Evolutionary conservation across 2,329 filamentous ascomycete genomes (phyloP).

Genomic region (Trichoderma polysporum): DNA sequence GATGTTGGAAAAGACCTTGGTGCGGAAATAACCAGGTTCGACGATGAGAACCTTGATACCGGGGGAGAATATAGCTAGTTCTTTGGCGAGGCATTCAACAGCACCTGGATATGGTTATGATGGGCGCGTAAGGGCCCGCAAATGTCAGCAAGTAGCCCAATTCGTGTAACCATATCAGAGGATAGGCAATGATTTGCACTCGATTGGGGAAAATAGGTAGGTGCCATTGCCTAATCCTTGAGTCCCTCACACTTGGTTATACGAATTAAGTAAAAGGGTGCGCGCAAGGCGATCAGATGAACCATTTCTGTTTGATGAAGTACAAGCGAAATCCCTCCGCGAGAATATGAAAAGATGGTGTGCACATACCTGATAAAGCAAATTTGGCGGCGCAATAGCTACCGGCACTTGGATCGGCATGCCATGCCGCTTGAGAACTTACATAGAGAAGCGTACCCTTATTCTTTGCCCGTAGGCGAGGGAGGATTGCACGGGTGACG

Average conservation of each 20-base stretch:
- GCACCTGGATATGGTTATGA: constrained; percentile 22
- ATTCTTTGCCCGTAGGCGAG: constrained; percentile 32
- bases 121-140: background rate
- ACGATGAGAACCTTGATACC: constrained; percentile 39
- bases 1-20: constrained; percentile 39
- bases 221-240: background rate
- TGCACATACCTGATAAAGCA: constrained; percentile 32
- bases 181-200: background rate
- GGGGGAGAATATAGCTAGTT: constrained; percentile 26
- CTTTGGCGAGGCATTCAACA: constrained; percentile 30
- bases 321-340: background rate
- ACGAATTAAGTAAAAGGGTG: background rate
- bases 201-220: background rate
- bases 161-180: background rate
- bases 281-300: background rate
- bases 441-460: constrained; percentile 36
- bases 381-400: constrained; percentile 36
- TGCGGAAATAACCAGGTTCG: constrained; percentile 43
- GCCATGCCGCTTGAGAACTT: constrained; percentile 38
- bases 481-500: constrained; percentile 37
- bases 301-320: background rate
- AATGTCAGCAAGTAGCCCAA: background rate
- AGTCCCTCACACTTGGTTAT: background rate
- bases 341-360: background rate
- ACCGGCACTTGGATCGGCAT: constrained; percentile 32